Percentiles rank a stretch among this genome's conserved stretches.
Evolutionary conservation across 2,329 filamentous ascomycete species (phyloP).

Genomic region (Macrophomina phaseolina): DNA sequence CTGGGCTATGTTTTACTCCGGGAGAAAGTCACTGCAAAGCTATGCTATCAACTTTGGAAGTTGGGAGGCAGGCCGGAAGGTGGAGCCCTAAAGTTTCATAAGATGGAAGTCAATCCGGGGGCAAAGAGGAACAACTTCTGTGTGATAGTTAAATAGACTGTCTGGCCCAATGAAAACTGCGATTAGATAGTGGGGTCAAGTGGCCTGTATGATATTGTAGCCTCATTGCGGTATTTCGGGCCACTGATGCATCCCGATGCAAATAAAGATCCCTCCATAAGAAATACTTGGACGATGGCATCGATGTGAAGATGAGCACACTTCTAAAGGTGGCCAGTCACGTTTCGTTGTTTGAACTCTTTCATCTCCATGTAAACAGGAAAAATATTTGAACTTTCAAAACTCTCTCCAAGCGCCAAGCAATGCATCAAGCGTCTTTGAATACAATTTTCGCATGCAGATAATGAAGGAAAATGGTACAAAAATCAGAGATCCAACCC

Average conservation of each 20-base stretch:
- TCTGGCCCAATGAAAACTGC: too few species aligned
- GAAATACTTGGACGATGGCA: too few species aligned
- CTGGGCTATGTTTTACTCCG: conserved; percentile 73
- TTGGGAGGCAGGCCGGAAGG: conserved; percentile 43
- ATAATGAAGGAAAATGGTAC: not conserved
- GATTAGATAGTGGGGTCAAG: too few species aligned
- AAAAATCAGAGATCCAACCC: not conserved
- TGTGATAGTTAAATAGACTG: conserved; percentile 63
- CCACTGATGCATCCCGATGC: too few species aligned
- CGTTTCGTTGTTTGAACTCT: not conserved
- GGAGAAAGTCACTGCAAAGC: conserved; percentile 78
- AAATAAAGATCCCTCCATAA: too few species aligned
- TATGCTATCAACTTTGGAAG: conserved; percentile 89
- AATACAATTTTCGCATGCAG: too few species aligned
- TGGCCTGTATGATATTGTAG: too few species aligned
- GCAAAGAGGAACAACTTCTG: conserved; percentile 87
- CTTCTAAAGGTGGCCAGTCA: not conserved
- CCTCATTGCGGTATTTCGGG: too few species aligned
- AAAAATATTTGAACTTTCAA: not conserved
- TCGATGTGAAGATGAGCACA: too few species aligned
- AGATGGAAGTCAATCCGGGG: conserved; percentile 79
- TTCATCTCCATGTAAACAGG: not conserved
- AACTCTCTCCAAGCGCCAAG: not conserved
- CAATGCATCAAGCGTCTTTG: not conserved
- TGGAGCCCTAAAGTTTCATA: conserved; percentile 60